Percentiles rank a stretch among this genome's conserved stretches.
Conservation (phyloP, 2,329 filamentous ascomycete species). For the Verticillium nubilum region DNA sequence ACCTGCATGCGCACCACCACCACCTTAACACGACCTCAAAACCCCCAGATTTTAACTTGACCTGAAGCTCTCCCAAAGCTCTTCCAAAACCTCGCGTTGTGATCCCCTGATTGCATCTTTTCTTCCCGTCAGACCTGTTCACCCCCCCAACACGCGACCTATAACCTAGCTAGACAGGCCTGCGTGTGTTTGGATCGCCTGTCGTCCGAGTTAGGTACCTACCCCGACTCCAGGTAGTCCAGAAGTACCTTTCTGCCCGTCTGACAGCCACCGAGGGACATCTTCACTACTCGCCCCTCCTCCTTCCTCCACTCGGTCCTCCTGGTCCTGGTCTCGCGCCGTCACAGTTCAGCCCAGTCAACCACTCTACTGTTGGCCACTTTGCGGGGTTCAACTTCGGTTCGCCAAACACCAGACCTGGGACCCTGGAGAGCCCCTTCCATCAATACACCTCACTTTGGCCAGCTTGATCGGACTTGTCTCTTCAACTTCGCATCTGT, state of each 20-base stretch:
- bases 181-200: background rate
- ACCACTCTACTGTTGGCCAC: background rate
- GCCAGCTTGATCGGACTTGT: background rate
- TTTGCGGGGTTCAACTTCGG: slow-evolving; percentile 4
- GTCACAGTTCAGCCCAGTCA: background rate
- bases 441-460: background rate
- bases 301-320: background rate
- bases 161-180: background rate
- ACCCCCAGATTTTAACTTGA: background rate
- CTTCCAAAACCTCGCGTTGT: background rate
- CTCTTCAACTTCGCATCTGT: background rate
- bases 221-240: background rate
- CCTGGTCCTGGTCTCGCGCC: background rate
- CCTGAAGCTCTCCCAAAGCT: background rate
- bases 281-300: background rate
- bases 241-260: background rate
- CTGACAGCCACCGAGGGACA: background rate
- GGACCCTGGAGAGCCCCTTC: background rate
- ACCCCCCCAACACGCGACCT: too few relatives aligned
- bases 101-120: background rate
- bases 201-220: background rate
- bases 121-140: background rate
- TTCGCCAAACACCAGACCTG: slow-evolving; percentile 1
- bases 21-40: background rate
- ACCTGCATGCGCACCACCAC: background rate